Evolutionary conservation across 768 basidiomycete species (phyloP).

Genomic region (Austroboletus eburneus): DNA sequence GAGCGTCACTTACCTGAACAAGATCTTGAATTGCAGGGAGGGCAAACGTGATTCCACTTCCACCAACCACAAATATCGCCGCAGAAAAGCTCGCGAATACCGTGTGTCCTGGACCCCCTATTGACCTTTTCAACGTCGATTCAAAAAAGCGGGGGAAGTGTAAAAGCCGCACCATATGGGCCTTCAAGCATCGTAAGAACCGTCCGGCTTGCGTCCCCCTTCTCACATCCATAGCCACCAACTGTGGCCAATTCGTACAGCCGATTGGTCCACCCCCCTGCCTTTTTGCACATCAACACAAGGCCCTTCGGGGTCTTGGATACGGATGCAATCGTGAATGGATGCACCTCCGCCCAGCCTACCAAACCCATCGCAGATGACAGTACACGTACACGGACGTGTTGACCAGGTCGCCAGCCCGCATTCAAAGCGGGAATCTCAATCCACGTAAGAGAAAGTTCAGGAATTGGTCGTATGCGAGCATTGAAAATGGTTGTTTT

Average conservation of each 20-base stretch:
- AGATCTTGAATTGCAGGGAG: conserved; percentile 52
- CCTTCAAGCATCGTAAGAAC: conserved; percentile 49
- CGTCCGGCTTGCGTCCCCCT: conserved; percentile 17
- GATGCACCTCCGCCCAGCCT: conserved; percentile 46
- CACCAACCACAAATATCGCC: conserved; percentile 54
- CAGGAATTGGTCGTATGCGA: conserved; percentile 41
- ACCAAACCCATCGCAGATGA: conserved; percentile 36
- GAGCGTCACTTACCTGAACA: conserved; percentile 33
- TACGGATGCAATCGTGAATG: conserved; percentile 49
- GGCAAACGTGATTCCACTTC: conserved; percentile 57
- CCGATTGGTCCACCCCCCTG: conserved; percentile 46
- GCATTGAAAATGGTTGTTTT: conserved; percentile 46
- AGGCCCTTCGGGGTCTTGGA: conserved; percentile 41
- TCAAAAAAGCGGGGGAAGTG: neutral
- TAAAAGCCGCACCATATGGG: conserved; percentile 40
- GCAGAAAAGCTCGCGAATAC: conserved; percentile 48
- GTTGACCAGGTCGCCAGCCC: conserved; percentile 60
- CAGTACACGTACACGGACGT: conserved; percentile 50
- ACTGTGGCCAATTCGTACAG: conserved; percentile 40
- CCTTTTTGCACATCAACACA: conserved; percentile 47
- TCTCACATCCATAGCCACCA: conserved; percentile 32
- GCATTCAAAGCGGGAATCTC: conserved; percentile 41
- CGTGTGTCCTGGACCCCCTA: conserved; percentile 43
- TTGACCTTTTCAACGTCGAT: neutral
- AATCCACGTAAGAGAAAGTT: conserved; percentile 44